These are phyloP conservation scores for Musa itinerans DNA, from an alignment of 176 grass and related monocot species.

Conservation along the genomic window DNA sequence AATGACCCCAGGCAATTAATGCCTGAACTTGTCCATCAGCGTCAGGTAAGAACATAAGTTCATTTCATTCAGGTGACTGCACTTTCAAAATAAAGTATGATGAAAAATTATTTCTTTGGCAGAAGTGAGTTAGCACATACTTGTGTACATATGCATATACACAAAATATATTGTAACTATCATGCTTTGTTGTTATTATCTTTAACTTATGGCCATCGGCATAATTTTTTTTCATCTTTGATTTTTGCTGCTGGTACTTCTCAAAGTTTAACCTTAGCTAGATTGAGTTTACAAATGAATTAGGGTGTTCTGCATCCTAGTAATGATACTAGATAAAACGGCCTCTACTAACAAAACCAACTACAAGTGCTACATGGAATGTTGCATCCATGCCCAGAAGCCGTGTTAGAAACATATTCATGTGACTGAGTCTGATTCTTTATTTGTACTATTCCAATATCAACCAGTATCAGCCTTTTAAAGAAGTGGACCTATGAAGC, in stretches of 20 bases:
- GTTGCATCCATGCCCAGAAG: neutral
- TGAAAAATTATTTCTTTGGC: neutral
- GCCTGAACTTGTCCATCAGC: slow-evolving; percentile 85
- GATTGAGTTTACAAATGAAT: neutral
- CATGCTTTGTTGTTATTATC: neutral
- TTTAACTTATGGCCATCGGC: neutral
- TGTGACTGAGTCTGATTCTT: neutral
- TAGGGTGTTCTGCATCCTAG: neutral
- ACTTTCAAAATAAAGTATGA: neutral
- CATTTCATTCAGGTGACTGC: neutral
- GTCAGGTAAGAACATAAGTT: slow-evolving; percentile 43
- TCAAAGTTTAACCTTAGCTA: neutral
- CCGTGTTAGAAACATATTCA: neutral
- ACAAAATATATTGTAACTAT: too few species aligned
- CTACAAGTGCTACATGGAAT: neutral
- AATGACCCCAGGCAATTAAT: slow-evolving; percentile 67
- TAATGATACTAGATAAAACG: neutral
- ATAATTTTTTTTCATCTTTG: neutral
- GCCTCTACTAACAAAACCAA: neutral
- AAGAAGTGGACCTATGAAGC: neutral
- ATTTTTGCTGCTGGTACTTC: neutral
- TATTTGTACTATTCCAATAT: neutral
- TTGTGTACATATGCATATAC: neutral
- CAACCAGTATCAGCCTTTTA: neutral
- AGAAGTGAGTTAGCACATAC: neutral